A percentile compares a stretch with the other conserved stretches of the same genome.
These are phyloP conservation scores for Lachancea cidri DNA, from an alignment of 805 yeast genomes.

Conservation along the genomic window DNA sequence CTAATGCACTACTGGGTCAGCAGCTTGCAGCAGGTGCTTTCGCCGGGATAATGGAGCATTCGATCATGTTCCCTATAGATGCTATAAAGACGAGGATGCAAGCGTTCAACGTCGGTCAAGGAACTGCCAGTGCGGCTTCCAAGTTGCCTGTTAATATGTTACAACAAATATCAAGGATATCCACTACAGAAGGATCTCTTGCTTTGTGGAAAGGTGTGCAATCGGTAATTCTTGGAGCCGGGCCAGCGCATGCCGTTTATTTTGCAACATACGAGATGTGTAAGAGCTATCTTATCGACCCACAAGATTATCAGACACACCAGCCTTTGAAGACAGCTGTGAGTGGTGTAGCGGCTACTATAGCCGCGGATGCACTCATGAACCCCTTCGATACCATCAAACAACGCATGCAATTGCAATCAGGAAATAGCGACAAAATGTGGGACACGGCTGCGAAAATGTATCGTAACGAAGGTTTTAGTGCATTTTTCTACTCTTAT, in stretches of 20 bases:
- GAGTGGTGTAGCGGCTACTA: slow-evolving; percentile 89
- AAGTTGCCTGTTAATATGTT: slow-evolving; percentile 38
- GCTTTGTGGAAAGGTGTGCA: slow-evolving; percentile 93
- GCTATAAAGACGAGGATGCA: slow-evolving; percentile 97
- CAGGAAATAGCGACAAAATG: slow-evolving; percentile 19
- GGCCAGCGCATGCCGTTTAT: slow-evolving; percentile 97
- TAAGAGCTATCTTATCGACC: slow-evolving; percentile 34
- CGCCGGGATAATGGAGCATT: slow-evolving; percentile 99
- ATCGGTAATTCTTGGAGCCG: slow-evolving; percentile 93
- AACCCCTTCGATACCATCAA: slow-evolving; percentile 94
- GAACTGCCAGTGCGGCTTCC: slow-evolving; percentile 12
- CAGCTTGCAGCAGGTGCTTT: slow-evolving; percentile 92
- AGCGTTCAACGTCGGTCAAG: slow-evolving; percentile 30
- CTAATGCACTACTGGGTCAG: slow-evolving; percentile 72
- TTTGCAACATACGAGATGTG: slow-evolving; percentile 89
- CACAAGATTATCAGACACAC: slow-evolving; percentile 35
- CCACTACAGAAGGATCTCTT: slow-evolving; percentile 81
- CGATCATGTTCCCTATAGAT: slow-evolving; percentile 94
- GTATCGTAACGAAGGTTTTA: slow-evolving; percentile 57
- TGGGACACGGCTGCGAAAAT: slow-evolving; percentile 36
- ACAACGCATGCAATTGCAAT: slow-evolving; percentile 80
- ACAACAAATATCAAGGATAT: slow-evolving; percentile 64
- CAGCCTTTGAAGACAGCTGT: slow-evolving; percentile 80
- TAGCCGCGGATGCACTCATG: slow-evolving; percentile 93
- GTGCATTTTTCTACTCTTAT: slow-evolving; percentile 86